phyloP scores from a whole-genome alignment of 1,284 basidiomycete species.

The Sporisorium scitamineum region DNA sequence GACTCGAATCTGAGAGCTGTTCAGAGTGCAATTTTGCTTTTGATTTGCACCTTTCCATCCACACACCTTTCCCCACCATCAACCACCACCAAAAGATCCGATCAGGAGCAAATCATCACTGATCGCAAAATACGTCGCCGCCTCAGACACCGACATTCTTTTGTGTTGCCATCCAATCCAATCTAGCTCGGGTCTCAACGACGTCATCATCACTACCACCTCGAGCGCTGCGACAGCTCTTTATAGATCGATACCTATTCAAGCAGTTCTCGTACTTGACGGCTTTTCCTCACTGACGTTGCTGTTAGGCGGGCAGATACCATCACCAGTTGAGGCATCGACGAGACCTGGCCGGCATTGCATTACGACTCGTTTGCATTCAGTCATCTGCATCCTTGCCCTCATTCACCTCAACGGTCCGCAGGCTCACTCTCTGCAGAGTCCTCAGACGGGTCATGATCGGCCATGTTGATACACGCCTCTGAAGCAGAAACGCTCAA shows the following conservation, averaged over 20 bases:
- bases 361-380: background rate
- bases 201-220: background rate
- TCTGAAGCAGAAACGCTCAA: constrained; percentile 58
- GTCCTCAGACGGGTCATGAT: constrained; percentile 17
- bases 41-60: background rate
- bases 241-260: background rate
- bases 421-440: background rate
- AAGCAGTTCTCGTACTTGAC: background rate
- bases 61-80: background rate
- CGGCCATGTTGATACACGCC: constrained; percentile 50
- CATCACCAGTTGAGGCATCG: background rate
- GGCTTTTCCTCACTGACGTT: background rate
- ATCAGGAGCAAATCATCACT: background rate
- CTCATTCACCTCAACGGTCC: background rate
- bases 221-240: background rate
- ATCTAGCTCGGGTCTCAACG: background rate
- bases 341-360: background rate
- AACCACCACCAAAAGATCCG: background rate
- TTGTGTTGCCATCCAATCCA: background rate
- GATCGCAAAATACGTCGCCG: background rate
- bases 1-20: background rate
- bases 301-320: background rate
- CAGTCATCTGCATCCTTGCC: background rate
- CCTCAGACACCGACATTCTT: background rate
- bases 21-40: background rate